Base-by-base conservation (phyloP, 2,329 filamentous ascomycete genomes). In the Colletotrichum tabaci region DNA sequence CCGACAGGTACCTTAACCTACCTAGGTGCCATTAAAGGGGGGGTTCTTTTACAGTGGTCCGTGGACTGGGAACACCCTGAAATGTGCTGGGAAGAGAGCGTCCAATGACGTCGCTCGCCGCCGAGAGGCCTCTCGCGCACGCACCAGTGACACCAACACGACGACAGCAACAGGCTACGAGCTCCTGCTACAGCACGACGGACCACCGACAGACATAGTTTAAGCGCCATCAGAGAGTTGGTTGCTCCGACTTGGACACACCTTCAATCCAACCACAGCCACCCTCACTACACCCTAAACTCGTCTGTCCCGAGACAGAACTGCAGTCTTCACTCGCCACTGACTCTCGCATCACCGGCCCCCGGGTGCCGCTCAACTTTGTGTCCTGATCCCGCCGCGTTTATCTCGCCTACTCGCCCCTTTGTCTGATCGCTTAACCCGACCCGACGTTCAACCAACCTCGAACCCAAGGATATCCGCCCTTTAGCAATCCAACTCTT, bases 181-280 rank as follows among this genome's bases (percentile, higher is more conserved):
- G 35, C 35, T 3, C 2, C 9, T 38, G 30, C 35, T 60, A 69
- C 53, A 69, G 67, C 49, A 60, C 63, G 53, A 30, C 40, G 23
- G 46, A 68, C 49, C 58, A 71, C 21, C 49, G 61, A 40, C 52
- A 69, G 46, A 46, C 21, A 18, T 18, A 53, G 52, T 67, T 72
- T 72, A 72, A 72, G 70, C 70, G 70, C 70, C 70, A 71, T 72
- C 55, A 61, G 66, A 61, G 66, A 70, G 66, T 44, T 56, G 70
- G 35, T 38, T 10, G 35, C 35, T 38, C 35, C 35, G 35, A 38
- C 60, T 66, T 66, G 66, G 52, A 46, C 60, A 23, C 49, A 50
- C 68, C 3, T 38, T 35, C 69, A 69, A 71, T 61, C 70, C 70
- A 72, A 72, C 70, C 70, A 66, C 23, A 26, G 18, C 30, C 53